Evolutionary conservation across 148 eudicot species (phyloP).

Genomic region (Spergularia bocconei): DNA sequence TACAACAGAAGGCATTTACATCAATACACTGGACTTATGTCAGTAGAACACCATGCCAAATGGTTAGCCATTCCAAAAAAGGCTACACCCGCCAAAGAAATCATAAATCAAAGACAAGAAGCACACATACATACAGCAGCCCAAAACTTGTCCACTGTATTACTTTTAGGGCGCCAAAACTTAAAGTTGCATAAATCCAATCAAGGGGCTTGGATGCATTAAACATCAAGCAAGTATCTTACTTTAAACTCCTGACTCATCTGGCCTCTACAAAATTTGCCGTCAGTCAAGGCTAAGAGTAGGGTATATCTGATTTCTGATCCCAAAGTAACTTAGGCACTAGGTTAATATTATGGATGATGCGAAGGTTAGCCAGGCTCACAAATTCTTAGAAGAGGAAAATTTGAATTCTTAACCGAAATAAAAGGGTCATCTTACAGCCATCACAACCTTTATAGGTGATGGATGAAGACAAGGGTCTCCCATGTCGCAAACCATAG

Average conservation of each 20-base stretch:
- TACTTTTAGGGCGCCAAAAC: not conserved
- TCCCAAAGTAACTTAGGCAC: not conserved
- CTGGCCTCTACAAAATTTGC: conserved; percentile 8
- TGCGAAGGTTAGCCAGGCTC: conserved; percentile 15
- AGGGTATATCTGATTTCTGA: conserved; percentile 11
- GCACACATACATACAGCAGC: not conserved
- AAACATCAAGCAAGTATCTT: not conserved
- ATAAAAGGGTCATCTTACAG: conserved; percentile 41
- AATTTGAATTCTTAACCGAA: conserved; percentile 14
- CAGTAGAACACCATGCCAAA: not conserved
- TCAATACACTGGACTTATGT: not conserved
- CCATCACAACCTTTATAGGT: conserved; percentile 69
- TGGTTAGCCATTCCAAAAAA: not conserved
- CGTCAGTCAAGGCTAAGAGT: conserved; percentile 2
- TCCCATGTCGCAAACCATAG: conserved; percentile 88
- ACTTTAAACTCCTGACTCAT: conserved; percentile 4
- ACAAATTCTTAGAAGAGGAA: conserved; percentile 14
- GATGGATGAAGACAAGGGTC: conserved; percentile 93
- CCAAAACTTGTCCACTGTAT: not conserved
- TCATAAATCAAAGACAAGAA: not conserved
- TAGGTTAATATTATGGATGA: not conserved
- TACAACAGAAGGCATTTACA: not conserved
- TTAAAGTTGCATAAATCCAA: not conserved
- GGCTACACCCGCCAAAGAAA: not conserved
- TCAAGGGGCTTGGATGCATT: not conserved